Base-by-base conservation (phyloP, 805 yeast species). In the Candida berthetii region DNA sequence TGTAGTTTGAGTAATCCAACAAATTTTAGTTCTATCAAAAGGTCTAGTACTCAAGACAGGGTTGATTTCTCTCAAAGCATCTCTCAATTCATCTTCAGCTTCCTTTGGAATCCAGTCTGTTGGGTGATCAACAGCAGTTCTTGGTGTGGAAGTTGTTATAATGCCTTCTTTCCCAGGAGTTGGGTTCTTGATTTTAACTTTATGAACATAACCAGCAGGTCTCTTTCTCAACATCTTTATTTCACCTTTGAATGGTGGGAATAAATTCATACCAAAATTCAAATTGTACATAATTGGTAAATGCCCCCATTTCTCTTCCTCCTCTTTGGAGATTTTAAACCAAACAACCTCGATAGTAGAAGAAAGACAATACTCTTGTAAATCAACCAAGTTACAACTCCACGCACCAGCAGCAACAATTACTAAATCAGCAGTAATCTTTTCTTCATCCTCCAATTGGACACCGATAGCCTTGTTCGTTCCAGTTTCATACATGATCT, bases 1-100 rank as follows among this genome's bases (percentile, higher is more conserved):
- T 13, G 57, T 53, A 7, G 64, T 53, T 38, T 61, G 64, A 14
- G 59, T 55, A 36, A 54, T 49, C 65, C 65, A 71, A 46, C 69
- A 70, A 42, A 63, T 69, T 41, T 66, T 71, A 15, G 65, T 68
- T 3, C 47, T 37, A 15, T 38, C 42, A 36, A 46, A 46, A 25
- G 48, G 46, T 24, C 52, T 37, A 6, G 34, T 22, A 9, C 39
- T 34, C 7, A 48, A 31, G 1, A 39, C 32, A 17, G 52, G 52
- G 42, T 44, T 41, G 14, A 46, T 42, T 37, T 46, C 49, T 27
- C 28, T 69, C 64, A 41, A 71, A 51, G 40, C 57, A 57, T 31
- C 58, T 32, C 49, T 40, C 10, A 48, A 31, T 10, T 40, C 40
- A 3, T 16, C 18, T 27, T 48, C 49, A 1, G 49, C 45, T 7